These are phyloP conservation scores for Thozetella sp. DNA, from an alignment of 495 filamentous ascomycete species.

Conservation along the genomic window DNA sequence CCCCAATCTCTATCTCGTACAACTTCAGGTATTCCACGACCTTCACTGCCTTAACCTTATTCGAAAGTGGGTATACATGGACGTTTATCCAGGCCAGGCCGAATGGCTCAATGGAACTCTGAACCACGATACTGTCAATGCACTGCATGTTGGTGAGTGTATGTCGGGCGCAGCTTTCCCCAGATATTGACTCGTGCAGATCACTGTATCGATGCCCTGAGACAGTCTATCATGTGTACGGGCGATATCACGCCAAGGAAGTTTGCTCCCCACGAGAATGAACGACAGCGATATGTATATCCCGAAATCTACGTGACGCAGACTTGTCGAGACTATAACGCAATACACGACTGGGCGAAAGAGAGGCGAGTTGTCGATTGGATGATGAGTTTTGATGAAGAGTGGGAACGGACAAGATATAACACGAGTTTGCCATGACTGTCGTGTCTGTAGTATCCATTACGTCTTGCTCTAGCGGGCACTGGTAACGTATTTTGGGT, in stretches of 20 bases:
- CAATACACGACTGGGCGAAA: not conserved
- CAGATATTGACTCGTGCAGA: not conserved
- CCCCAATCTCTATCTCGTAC: not conserved
- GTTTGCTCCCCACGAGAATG: not conserved
- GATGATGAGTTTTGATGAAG: not conserved
- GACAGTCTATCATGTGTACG: not conserved
- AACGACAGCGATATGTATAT: not conserved
- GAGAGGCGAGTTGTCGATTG: not conserved
- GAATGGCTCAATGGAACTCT: not conserved
- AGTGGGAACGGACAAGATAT: not conserved
- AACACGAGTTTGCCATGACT: not conserved
- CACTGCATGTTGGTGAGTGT: not conserved
- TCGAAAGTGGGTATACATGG: not conserved
- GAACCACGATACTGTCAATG: not conserved
- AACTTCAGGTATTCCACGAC: not conserved
- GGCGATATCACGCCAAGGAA: not conserved
- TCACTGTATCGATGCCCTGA: not conserved
- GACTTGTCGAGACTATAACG: not conserved
- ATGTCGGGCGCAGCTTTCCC: not conserved
- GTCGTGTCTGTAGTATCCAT: too few relatives aligned
- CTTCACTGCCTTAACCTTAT: not conserved
- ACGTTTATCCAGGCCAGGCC: not conserved
- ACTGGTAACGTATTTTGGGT: too few relatives aligned
- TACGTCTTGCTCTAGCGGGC: too few relatives aligned
- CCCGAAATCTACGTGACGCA: not conserved